phyloP scores from a whole-genome alignment of 2,329 filamentous ascomycete genomes.

The Colletotrichum tamarilloi region DNA sequence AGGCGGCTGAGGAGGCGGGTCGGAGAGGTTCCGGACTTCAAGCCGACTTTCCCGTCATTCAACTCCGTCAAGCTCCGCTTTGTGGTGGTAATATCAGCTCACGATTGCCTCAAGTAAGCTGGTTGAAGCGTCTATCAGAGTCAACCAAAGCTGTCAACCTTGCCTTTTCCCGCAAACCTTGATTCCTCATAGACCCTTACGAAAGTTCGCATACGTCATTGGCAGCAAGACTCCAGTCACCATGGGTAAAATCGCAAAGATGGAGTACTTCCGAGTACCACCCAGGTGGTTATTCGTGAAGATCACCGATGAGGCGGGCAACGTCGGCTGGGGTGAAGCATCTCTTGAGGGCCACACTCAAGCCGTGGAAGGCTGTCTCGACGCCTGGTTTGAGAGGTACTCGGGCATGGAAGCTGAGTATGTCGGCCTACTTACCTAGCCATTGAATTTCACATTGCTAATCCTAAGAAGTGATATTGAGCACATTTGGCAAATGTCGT shows the following conservation, averaged over 20 bases:
- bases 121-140: background rate
- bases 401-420: slow-evolving; percentile 78
- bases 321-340: slow-evolving; percentile 79
- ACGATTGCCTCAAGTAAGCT: slow-evolving; percentile 21
- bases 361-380: slow-evolving; percentile 78
- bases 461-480: slow-evolving; percentile 72
- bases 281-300: slow-evolving; percentile 85
- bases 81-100: slow-evolving; percentile 13
- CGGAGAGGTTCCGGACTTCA: slow-evolving; percentile 26
- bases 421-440: slow-evolving; percentile 23
- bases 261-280: slow-evolving; percentile 81
- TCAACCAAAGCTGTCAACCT: background rate
- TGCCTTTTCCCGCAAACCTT: background rate
- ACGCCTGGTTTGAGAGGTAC: slow-evolving; percentile 72
- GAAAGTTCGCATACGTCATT: background rate
- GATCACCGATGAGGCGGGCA: slow-evolving; percentile 73
- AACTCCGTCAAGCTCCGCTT: slow-evolving; percentile 27
- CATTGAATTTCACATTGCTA: background rate
- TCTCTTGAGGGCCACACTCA: slow-evolving; percentile 80
- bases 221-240: background rate
- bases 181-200: background rate
- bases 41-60: slow-evolving; percentile 16
- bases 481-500: slow-evolving; percentile 82
- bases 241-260: slow-evolving; percentile 72
- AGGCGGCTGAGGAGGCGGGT: slow-evolving; percentile 5